phyloP scores from a whole-genome alignment of 495 filamentous ascomycete species.

The Recurvomyces mirabilis region DNA sequence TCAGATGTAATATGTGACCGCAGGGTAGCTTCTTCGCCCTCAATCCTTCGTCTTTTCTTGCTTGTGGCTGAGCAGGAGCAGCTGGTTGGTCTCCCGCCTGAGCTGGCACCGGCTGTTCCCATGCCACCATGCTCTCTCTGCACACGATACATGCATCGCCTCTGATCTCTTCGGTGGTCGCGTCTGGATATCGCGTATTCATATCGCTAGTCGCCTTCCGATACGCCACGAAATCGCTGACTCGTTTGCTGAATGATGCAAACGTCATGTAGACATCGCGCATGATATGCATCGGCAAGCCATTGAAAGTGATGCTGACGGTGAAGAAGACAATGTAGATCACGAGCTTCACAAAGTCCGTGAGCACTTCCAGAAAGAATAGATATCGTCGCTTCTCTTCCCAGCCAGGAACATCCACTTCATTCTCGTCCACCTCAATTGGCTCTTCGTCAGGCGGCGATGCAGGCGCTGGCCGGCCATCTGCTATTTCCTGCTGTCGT shows the following conservation, averaged over 20 bases:
- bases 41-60: slow-evolving; percentile 57
- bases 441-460: slow-evolving; percentile 29
- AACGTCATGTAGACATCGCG: slow-evolving; percentile 89
- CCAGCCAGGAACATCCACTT: slow-evolving; percentile 91
- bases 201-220: slow-evolving; percentile 82
- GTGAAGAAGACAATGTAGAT: slow-evolving; percentile 87
- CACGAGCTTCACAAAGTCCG: slow-evolving; percentile 80
- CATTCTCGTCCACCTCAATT: slow-evolving; percentile 65
- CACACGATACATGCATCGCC: slow-evolving; percentile 97
- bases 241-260: slow-evolving; percentile 76
- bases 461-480: slow-evolving; percentile 33
- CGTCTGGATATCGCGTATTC: slow-evolving; percentile 84
- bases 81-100: slow-evolving; percentile 6
- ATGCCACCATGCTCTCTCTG: slow-evolving; percentile 85
- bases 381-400: slow-evolving; percentile 92
- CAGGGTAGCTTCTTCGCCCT: slow-evolving; percentile 93
- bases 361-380: slow-evolving; percentile 75
- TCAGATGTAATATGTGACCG: slow-evolving; percentile 88
- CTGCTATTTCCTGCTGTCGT: slow-evolving; percentile 45
- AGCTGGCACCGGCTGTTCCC: slow-evolving; percentile 36
- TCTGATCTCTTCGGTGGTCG: slow-evolving; percentile 74
- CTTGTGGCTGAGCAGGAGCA: slow-evolving; percentile 21
- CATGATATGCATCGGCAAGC: slow-evolving; percentile 90
- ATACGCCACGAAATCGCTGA: slow-evolving; percentile 78
- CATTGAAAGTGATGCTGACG: slow-evolving; percentile 86